Conservation (phyloP, 352 stramenopile species). For the Phytophthora boehmeriae region DNA sequence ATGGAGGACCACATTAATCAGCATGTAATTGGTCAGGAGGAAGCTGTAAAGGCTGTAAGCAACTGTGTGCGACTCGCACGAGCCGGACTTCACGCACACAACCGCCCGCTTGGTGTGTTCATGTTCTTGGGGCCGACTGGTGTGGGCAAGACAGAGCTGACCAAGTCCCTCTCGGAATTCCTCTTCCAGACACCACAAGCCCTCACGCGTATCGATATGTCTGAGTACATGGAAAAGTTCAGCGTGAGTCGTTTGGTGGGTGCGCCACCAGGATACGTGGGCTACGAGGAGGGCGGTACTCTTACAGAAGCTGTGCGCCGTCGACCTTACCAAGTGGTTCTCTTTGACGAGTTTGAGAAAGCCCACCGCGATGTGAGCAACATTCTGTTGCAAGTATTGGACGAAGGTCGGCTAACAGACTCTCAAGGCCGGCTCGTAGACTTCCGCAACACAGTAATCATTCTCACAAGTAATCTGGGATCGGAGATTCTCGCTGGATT, state of each 20-base stretch:
- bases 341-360: constrained; percentile 99
- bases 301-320: constrained; percentile 95
- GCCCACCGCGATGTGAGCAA: constrained; percentile 97
- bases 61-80: constrained; percentile 92
- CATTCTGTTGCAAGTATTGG: constrained; percentile 93
- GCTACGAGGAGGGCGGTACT: constrained; percentile 95
- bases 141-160: constrained; percentile 97
- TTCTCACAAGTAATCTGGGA: constrained; percentile 98
- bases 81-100: constrained; percentile 94
- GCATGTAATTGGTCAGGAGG: constrained; percentile 91
- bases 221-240: constrained; percentile 98
- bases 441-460: constrained; percentile 98
- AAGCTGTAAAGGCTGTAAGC: constrained; percentile 91
- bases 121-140: constrained; percentile 95
- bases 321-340: constrained; percentile 94
- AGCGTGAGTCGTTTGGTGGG: constrained; percentile 93
- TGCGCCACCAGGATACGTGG: constrained; percentile 92
- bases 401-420: constrained; percentile 94
- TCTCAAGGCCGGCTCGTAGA: constrained; percentile 95
- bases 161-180: constrained; percentile 94
- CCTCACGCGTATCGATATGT: constrained; percentile 97
- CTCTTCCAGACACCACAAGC: constrained; percentile 96
- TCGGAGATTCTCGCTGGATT: constrained; percentile 84
- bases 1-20: constrained; percentile 94
- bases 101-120: constrained; percentile 95